Conservation (phyloP, 1,139 yeast species). For the Hyphopichia pseudoburtonii region DNA sequence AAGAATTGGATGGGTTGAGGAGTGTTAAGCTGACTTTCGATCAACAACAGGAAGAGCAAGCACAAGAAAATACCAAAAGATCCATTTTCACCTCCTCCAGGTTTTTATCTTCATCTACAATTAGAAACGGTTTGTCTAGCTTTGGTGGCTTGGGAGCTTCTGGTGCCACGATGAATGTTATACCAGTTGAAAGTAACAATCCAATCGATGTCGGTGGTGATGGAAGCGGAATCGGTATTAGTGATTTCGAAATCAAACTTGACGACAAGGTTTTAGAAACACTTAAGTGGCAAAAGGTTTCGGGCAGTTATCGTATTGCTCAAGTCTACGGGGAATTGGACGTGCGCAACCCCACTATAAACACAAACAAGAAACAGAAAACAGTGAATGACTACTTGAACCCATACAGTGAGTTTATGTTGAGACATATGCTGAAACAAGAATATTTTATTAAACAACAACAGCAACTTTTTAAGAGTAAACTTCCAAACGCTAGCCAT, state of each 20-base stretch:
- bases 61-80: constrained; percentile 21
- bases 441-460: constrained; percentile 13
- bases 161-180: constrained; percentile 25
- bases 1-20: constrained; percentile 27
- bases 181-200: constrained; percentile 38
- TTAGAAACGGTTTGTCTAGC: constrained; percentile 31
- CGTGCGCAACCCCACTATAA: constrained; percentile 29
- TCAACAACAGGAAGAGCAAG: constrained; percentile 33
- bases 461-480: constrained; percentile 8
- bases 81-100: constrained; percentile 25
- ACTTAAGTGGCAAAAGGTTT: constrained; percentile 81
- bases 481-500: constrained; percentile 5
- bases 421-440: constrained; percentile 25
- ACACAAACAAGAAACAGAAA: constrained; percentile 16
- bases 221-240: constrained; percentile 37
- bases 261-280: constrained; percentile 64
- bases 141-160: constrained; percentile 15
- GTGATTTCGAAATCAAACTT: constrained; percentile 69
- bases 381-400: constrained; percentile 32
- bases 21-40: constrained; percentile 29
- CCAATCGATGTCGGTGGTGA: constrained; percentile 56
- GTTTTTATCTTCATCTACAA: constrained; percentile 32
- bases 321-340: constrained; percentile 76
- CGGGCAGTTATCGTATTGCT: constrained; percentile 80
- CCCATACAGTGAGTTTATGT: constrained; percentile 37